Base-by-base conservation (phyloP, 1,139 yeast species). In the Fermentozyma sake region DNA sequence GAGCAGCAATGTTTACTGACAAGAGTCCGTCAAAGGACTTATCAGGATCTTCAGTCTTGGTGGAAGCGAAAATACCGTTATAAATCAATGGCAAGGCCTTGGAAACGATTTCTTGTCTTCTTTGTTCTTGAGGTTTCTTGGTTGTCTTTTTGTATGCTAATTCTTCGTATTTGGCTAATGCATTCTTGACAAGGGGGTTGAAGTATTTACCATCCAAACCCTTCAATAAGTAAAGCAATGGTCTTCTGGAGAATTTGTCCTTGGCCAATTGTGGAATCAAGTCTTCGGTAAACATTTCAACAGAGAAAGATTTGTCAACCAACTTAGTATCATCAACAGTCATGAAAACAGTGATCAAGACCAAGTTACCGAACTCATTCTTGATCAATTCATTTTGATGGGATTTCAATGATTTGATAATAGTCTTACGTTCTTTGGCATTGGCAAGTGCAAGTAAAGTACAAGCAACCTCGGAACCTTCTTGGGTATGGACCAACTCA, bases 281-380 rank as follows among this genome's bases (percentile, higher is more conserved):
- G 28, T 76, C 81, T 24, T 67, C 57, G 25, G 72, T 65, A 41
- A 75, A 69, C 30, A 77, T 67, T 34, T 79, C 82, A 20, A 70
- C 61, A 20, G 68, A 61, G 50, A 89, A 82, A 0, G 93, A 72
- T 55, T 85, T 87, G 51, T 70, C 69, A 26, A 86, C 72, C 44
- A 86, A 67, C 27, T 83, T 93, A 4, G 97, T 87, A 65, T 91
- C 98, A 65, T 91, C 98, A 29, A 89, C 94, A 15, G 93, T 79
- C 74, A 82, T 71, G 58, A 85, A 80, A 25, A 86, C 62, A 7
- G 93, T 74, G 41, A 79, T 82, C 39, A 89, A 70, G 6, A 87
- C 96, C 31, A 72, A 49, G 55, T 85, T 82, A 49, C 98, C 98
- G 50, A 74, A 72, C 55, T 89, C 96, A 51, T 91, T 91, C 39